Conservation (phyloP, 2,329 filamentous ascomycete species). For the Xylariales sp. region DNA sequence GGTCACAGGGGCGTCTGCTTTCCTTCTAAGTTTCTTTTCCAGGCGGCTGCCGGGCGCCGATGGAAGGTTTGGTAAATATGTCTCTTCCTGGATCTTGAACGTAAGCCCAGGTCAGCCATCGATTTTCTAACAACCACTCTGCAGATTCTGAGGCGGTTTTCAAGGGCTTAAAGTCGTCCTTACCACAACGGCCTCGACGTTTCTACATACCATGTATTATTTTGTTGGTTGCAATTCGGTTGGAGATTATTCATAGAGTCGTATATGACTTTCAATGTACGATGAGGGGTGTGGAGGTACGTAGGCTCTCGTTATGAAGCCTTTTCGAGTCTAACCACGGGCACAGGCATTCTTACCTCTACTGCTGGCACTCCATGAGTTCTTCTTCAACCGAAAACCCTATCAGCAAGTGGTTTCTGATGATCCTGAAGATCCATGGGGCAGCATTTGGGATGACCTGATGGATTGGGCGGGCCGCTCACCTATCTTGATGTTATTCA, state of each 20-base stretch:
- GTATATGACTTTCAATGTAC: slow-evolving; percentile 47
- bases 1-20: slow-evolving; percentile 37
- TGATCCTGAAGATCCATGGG: slow-evolving; percentile 41
- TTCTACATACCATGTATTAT: slow-evolving; percentile 41
- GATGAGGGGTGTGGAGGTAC: slow-evolving; percentile 43
- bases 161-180: slow-evolving; percentile 28
- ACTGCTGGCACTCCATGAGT: slow-evolving; percentile 39
- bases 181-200: slow-evolving; percentile 42
- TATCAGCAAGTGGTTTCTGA: slow-evolving; percentile 29
- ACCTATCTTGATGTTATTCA: slow-evolving; percentile 29
- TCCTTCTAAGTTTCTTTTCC: slow-evolving; percentile 35
- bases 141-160: slow-evolving; percentile 24
- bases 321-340: too few species aligned
- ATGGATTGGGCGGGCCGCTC: slow-evolving; percentile 41
- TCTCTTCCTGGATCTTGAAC: too few species aligned
- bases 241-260: slow-evolving; percentile 43
- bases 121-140: not conserved
- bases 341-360: slow-evolving; percentile 42
- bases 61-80: slow-evolving; percentile 40
- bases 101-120: slow-evolving; percentile 4
- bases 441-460: slow-evolving; percentile 43
- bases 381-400: slow-evolving; percentile 29
- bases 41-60: slow-evolving; percentile 42
- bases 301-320: too few species aligned
- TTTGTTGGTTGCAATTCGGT: slow-evolving; percentile 38